A percentile compares a stretch with the other conserved stretches of the same genome.
Evolutionary conservation across 2,329 filamentous ascomycete genomes (phyloP).

Genomic region (Xylariomycetidae sp.): DNA sequence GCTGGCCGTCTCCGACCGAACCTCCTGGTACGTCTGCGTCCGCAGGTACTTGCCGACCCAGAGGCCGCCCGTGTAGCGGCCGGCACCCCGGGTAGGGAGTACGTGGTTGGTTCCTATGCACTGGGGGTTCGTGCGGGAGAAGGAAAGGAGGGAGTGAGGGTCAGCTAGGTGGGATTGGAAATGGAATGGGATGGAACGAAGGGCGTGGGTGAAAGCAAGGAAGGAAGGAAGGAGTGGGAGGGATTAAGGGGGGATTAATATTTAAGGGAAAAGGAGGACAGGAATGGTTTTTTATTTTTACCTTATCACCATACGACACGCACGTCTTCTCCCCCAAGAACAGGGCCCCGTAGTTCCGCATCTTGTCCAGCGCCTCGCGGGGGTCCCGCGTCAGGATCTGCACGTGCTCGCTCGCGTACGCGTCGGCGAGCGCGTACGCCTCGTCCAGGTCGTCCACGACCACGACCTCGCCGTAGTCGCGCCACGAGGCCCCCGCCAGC

Average conservation of each 20-base stretch:
- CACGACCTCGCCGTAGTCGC: conserved; percentile 40
- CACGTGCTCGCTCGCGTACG: conserved; percentile 46
- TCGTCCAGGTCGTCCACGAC: conserved; percentile 41
- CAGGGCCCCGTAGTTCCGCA: conserved; percentile 45
- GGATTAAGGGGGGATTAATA: too few relatives aligned
- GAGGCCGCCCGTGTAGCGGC: conserved; percentile 46
- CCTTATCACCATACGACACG: conserved; percentile 50
- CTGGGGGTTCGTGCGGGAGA: too few relatives aligned
- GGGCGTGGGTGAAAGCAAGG: too few relatives aligned
- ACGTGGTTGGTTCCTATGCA: conserved; percentile 53
- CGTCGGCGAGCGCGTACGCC: conserved; percentile 38
- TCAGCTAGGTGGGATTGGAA: too few relatives aligned
- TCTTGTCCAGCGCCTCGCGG: conserved; percentile 43
- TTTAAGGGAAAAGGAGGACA: too few relatives aligned
- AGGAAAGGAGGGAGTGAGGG: too few relatives aligned
- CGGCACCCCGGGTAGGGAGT: conserved; percentile 42
- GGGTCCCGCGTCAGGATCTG: conserved; percentile 44
- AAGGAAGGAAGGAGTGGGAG: too few relatives aligned
- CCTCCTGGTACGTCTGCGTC: conserved; percentile 50
- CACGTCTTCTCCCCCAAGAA: conserved; percentile 49
- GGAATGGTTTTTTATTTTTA: too few relatives aligned
- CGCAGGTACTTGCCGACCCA: conserved; percentile 52
- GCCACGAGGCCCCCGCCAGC: conserved; percentile 40
- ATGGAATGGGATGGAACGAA: too few relatives aligned
- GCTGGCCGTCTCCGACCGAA: conserved; percentile 36